Percentiles rank a stretch among this genome's conserved stretches.
Conservation (phyloP, 768 basidiomycete genomes). For the Suillus placidus region DNA sequence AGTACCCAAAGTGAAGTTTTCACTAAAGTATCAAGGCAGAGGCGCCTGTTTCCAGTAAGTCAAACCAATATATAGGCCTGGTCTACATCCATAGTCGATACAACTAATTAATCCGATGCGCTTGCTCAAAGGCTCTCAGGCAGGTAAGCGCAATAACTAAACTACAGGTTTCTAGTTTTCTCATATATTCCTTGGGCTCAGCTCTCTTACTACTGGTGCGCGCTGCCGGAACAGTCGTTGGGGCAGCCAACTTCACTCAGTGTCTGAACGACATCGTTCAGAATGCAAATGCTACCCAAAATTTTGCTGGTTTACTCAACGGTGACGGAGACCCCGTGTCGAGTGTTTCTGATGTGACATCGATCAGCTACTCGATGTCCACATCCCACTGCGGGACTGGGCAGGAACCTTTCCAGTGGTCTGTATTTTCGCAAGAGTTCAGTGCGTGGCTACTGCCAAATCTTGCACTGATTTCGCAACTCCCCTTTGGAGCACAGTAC, state of each 20-base stretch:
- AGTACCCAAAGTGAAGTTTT: not conserved
- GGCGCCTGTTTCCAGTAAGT: not conserved
- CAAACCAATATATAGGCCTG: not conserved
- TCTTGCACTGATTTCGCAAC: conserved; percentile 50
- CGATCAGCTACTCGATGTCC: conserved; percentile 19
- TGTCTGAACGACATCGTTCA: conserved; percentile 19
- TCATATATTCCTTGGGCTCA: not conserved
- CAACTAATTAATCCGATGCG: not conserved
- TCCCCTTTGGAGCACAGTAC: conserved; percentile 48
- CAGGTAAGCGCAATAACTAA: not conserved
- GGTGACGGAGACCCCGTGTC: not conserved
- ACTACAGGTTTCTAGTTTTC: not conserved
- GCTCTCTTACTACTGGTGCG: not conserved
- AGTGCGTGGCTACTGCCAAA: conserved; percentile 51
- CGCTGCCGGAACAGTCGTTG: not conserved
- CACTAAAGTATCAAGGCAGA: not conserved
- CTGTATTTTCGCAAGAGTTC: conserved; percentile 37
- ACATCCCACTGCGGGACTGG: conserved; percentile 12
- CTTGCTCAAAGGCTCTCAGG: not conserved
- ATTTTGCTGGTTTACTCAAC: conserved; percentile 7
- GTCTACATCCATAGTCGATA: not conserved
- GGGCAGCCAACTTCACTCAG: conserved; percentile 10
- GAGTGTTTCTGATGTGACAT: conserved; percentile 1
- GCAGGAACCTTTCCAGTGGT: conserved; percentile 25
- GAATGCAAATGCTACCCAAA: conserved; percentile 2